phyloP scores from a whole-genome alignment of 1,284 basidiomycete genomes.

The Sporisorium exsertum region DNA sequence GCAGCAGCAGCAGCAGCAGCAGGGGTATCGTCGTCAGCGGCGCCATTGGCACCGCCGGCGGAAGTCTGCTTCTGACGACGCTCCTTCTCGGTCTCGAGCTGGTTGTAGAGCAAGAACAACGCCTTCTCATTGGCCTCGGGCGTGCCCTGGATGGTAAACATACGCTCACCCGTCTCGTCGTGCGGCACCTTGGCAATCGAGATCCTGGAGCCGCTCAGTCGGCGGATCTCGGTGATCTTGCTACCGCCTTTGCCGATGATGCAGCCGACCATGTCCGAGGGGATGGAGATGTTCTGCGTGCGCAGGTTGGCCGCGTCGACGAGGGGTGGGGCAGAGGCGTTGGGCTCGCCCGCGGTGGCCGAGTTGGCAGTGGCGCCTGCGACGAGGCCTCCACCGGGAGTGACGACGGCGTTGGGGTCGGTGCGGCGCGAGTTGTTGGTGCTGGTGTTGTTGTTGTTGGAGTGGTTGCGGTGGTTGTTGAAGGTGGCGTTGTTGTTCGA shows the following conservation, averaged over 20 bases:
- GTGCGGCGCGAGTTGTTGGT: conserved; percentile 37
- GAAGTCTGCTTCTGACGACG: conserved; percentile 52
- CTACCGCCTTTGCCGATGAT: conserved; percentile 87
- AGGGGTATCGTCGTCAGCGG: conserved; percentile 49
- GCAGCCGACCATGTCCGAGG: conserved; percentile 85
- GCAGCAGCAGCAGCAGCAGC: conserved; percentile 18
- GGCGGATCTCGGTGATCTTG: conserved; percentile 98
- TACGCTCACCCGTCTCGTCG: conserved; percentile 96
- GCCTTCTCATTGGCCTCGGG: conserved; percentile 78
- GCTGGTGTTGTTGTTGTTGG: not conserved
- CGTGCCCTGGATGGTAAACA: conserved; percentile 98
- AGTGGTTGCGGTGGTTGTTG: conserved; percentile 58
- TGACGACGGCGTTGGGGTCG: conserved; percentile 60
- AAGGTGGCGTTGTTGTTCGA: conserved; percentile 16
- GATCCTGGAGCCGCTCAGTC: conserved; percentile 94
- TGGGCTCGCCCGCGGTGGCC: conserved; percentile 61
- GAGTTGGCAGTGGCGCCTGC: conserved; percentile 56
- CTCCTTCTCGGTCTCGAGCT: conserved; percentile 66
- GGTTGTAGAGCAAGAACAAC: conserved; percentile 92
- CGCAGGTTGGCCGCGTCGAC: conserved; percentile 79
- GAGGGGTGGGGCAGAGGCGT: conserved; percentile 52
- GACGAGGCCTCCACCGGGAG: conserved; percentile 62
- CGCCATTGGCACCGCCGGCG: conserved; percentile 22
- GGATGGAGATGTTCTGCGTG: conserved; percentile 98
- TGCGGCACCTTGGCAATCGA: conserved; percentile 98